Evolutionary conservation across 2,329 filamentous ascomycete species (phyloP).

Genomic region (Zymoseptoria ardabiliae): DNA sequence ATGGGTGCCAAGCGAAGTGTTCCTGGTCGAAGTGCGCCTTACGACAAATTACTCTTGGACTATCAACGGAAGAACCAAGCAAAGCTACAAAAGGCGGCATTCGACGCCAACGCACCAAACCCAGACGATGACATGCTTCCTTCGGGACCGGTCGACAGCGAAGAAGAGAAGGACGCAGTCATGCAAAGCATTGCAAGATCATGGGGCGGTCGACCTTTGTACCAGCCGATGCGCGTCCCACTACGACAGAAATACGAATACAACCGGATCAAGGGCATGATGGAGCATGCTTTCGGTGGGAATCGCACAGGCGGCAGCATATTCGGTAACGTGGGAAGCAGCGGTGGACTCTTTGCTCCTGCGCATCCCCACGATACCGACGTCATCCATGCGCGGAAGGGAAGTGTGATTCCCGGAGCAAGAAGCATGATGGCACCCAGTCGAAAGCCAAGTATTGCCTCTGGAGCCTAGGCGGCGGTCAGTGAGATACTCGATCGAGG

Average conservation of each 20-base stretch:
- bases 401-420: slow-evolving; percentile 18
- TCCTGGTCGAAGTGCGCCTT: slow-evolving; percentile 74
- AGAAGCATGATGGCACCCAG: slow-evolving; percentile 22
- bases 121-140: slow-evolving; percentile 78
- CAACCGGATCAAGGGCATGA: slow-evolving; percentile 57
- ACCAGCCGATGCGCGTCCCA: slow-evolving; percentile 54
- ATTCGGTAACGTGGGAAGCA: slow-evolving; percentile 9
- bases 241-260: slow-evolving; percentile 50
- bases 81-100: slow-evolving; percentile 91
- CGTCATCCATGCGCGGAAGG: slow-evolving; percentile 15
- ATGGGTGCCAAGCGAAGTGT: slow-evolving; percentile 92
- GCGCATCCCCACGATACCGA: slow-evolving; percentile 13
- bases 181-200: slow-evolving; percentile 71
- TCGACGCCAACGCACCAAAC: slow-evolving; percentile 77
- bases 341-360: slow-evolving; percentile 10
- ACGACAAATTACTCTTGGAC: slow-evolving; percentile 70
- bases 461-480: slow-evolving; percentile 7
- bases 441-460: slow-evolving; percentile 19
- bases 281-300: slow-evolving; percentile 52
- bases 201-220: slow-evolving; percentile 65
- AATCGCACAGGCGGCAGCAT: slow-evolving; percentile 8
- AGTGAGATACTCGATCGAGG: background rate
- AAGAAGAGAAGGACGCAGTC: slow-evolving; percentile 85
- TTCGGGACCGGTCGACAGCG: slow-evolving; percentile 73
- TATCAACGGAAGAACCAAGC: slow-evolving; percentile 93